Conservation (phyloP, 1,284 basidiomycete species). For the Xerocomus cyaneibrunnescens region DNA sequence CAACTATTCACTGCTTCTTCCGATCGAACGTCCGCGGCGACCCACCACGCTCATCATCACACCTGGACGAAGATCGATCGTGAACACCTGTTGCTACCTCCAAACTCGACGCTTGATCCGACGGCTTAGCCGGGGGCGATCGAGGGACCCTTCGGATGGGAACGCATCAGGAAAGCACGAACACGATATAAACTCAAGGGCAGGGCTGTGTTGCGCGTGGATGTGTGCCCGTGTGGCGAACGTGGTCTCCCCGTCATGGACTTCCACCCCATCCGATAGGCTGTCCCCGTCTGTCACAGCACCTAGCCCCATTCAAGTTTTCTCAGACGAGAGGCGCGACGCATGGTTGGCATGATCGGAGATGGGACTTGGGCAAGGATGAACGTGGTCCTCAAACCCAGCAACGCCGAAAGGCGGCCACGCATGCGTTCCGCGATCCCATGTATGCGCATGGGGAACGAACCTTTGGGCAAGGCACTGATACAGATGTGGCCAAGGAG, state of each 20-base stretch:
- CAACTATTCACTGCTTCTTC: neutral
- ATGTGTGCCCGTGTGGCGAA: conserved; percentile 10
- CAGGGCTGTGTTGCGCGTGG: neutral
- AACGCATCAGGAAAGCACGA: neutral
- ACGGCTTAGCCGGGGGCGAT: conserved; percentile 15
- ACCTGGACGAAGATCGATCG: conserved; percentile 10
- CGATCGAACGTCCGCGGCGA: conserved; percentile 20
- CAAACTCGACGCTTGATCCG: conserved; percentile 17
- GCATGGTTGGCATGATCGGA: conserved; percentile 25
- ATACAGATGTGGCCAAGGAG: conserved; percentile 11
- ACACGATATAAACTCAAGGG: neutral
- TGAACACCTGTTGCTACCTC: conserved; percentile 1
- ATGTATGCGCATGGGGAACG: neutral
- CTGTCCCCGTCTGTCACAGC: conserved; percentile 17
- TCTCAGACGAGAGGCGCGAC: conserved; percentile 15
- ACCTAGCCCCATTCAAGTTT: conserved; percentile 19
- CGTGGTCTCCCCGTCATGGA: conserved; percentile 4
- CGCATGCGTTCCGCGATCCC: conserved; percentile 26
- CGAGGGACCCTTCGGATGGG: conserved; percentile 12
- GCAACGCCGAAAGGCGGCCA: conserved; percentile 25
- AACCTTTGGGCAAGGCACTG: conserved; percentile 3
- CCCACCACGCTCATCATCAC: conserved; percentile 5
- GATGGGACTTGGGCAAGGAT: neutral
- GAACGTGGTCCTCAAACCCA: conserved; percentile 3
- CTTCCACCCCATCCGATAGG: conserved; percentile 1